Evolutionary conservation across 129 eudicot genomes (phyloP).

Genomic region (Logfia minima): DNA sequence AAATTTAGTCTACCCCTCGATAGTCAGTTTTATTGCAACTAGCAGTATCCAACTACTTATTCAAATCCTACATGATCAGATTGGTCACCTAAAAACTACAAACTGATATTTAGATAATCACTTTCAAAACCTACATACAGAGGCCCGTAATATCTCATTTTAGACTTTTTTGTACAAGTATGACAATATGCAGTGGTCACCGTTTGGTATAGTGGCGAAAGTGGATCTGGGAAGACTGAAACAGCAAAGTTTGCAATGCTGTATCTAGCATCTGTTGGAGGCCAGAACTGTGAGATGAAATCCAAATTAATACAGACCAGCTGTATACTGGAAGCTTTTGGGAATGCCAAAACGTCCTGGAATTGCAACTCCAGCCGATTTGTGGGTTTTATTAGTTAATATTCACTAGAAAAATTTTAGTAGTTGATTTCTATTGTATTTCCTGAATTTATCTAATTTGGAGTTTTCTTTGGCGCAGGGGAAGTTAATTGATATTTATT

Average conservation of each 20-base stretch:
- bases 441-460: conserved; percentile 14
- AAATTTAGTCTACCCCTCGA: neutral
- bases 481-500: conserved; percentile 74
- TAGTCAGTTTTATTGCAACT: conserved; percentile 1
- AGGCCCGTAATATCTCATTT: neutral
- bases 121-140: conserved; percentile 1
- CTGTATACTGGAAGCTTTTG: conserved; percentile 86
- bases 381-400: conserved; percentile 44
- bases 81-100: neutral
- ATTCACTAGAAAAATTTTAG: neutral
- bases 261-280: conserved; percentile 76
- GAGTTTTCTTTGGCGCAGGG: conserved; percentile 59
- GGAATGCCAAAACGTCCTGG: conserved; percentile 87
- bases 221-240: conserved; percentile 99
- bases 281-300: conserved; percentile 59
- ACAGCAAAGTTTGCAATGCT: conserved; percentile 90
- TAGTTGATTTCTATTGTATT: conserved; percentile 14
- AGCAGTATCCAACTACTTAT: neutral
- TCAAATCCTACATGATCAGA: neutral
- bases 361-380: conserved; percentile 97
- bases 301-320: conserved; percentile 64
- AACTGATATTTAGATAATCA: neutral
- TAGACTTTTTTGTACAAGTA: neutral
- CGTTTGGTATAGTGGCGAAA: conserved; percentile 71
- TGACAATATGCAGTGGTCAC: neutral